These are phyloP conservation scores for Ophidiomyces ophidiicola DNA, from an alignment of 2,329 filamentous ascomycete species.

Conservation along the genomic window DNA sequence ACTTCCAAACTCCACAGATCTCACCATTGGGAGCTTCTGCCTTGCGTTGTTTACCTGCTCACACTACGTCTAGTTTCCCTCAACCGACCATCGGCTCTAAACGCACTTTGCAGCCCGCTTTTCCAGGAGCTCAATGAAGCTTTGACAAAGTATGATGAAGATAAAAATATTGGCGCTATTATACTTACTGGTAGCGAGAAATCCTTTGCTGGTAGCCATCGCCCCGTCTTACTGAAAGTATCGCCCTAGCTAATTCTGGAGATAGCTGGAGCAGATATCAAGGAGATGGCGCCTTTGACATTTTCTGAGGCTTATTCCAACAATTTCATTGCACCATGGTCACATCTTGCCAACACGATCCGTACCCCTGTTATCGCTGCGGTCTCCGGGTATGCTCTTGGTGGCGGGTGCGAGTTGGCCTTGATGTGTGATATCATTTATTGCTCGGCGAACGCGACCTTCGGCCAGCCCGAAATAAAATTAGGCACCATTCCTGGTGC, in stretches of 20 bases:
- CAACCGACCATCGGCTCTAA: conserved; percentile 88
- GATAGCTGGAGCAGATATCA: conserved; percentile 84
- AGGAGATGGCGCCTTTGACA: conserved; percentile 90
- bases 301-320: conserved; percentile 77
- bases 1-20: not conserved
- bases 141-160: conserved; percentile 56
- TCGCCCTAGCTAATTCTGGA: conserved; percentile 3
- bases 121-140: conserved; percentile 81
- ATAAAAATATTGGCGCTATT: conserved; percentile 60
- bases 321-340: conserved; percentile 95
- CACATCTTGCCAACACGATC: conserved; percentile 64
- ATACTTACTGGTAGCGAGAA: conserved; percentile 78
- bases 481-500: conserved; percentile 85
- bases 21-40: not conserved
- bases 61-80: conserved; percentile 56
- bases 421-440: conserved; percentile 97
- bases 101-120: conserved; percentile 81
- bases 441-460: conserved; percentile 72
- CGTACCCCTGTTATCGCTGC: conserved; percentile 93
- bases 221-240: not conserved
- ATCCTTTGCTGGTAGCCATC: conserved; percentile 57
- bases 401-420: conserved; percentile 89
- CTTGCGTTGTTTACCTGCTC: not conserved
- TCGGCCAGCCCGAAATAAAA: conserved; percentile 96
- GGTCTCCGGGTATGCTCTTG: conserved; percentile 86